Evolutionary conservation across 441 rosid species (phyloP), one percentile per base, ranked within the genome.

Genomic region (Biscutella auriculata): DNA sequence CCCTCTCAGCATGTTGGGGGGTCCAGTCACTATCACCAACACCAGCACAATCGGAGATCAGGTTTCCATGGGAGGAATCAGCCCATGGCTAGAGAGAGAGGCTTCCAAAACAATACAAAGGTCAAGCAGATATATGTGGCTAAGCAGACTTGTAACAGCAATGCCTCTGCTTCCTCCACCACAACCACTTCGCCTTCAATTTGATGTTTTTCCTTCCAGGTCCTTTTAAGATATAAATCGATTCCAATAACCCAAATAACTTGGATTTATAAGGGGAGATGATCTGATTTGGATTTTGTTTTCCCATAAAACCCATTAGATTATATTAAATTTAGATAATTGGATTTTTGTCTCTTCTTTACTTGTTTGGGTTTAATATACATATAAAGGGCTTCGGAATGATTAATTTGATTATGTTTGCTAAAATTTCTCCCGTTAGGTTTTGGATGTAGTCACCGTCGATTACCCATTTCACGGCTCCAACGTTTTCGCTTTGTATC

Each of bases 61-160:
- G 78, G 86, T 10, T 93, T 73, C 77, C 95, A 85, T 56, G 88
- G 85, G 35, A 78, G 94, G 72, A 87, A 79, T 61, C 92, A 76
- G 67, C 62, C 84, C 15, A 52, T 72, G 36, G 72, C 76, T 30
- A 68, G 79, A 25, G 97, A 93, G 28, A 93, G 77, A 76, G 75
- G 77, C 60, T 80, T 79, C 43, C 70, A 71, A 28, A 68, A 68
- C 21, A 37, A 84, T 62, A 73, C 82, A 42, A 89, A 85, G 76
- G 73, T 77, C 71, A 93, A 85, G 75, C 99, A 93, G 79, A 85
- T 93, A n/a, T 93, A 93, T 69, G 99, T 93, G 62, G 99, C 95
- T 47, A 93, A 93, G 65, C 99, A 89, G 81, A 76, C 82, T 2
- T 4, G 52, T 36, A 49, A 71, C 12, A 76, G 64, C 59, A 77